Conservation (phyloP, 495 filamentous ascomycete species). For the Neurospora tetrasperma region DNA sequence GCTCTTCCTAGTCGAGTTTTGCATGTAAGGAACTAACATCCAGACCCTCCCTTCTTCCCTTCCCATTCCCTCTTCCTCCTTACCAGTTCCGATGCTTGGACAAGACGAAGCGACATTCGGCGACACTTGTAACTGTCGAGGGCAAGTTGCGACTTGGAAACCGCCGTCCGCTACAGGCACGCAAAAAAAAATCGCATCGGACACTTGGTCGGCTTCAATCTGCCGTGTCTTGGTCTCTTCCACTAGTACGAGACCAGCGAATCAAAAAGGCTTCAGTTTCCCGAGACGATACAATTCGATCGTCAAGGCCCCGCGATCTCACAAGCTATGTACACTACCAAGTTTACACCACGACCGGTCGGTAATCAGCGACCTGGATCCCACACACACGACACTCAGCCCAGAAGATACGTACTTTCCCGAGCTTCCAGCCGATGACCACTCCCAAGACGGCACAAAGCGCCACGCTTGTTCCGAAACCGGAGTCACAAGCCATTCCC, state of each 20-base stretch:
- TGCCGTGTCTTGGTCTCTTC: not conserved
- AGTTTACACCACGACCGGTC: not conserved
- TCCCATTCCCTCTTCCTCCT: not conserved
- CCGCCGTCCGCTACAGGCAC: not conserved
- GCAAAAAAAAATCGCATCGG: not conserved
- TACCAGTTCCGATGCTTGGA: not conserved
- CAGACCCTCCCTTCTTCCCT: not conserved
- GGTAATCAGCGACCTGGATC: not conserved
- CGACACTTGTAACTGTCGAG: not conserved
- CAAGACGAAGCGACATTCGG: not conserved
- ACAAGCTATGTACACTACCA: not conserved
- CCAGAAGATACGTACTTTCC: not conserved
- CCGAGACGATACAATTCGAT: not conserved
- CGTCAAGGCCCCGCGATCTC: not conserved
- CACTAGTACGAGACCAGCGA: not conserved
- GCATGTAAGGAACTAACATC: slow-evolving; percentile 14
- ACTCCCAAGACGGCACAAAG: not conserved
- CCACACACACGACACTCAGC: not conserved
- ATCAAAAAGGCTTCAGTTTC: not conserved
- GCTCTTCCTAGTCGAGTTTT: slow-evolving; percentile 7
- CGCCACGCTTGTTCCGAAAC: not conserved
- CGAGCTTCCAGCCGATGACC: not conserved
- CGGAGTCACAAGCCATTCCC: not conserved
- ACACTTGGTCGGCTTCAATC: not conserved
- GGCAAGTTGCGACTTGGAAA: not conserved